A percentile compares a stretch with the other conserved stretches of the same genome.
These are phyloP conservation scores for Coniochaeta hoffmannii DNA, from an alignment of 2,329 filamentous ascomycete species.

Conservation along the genomic window DNA sequence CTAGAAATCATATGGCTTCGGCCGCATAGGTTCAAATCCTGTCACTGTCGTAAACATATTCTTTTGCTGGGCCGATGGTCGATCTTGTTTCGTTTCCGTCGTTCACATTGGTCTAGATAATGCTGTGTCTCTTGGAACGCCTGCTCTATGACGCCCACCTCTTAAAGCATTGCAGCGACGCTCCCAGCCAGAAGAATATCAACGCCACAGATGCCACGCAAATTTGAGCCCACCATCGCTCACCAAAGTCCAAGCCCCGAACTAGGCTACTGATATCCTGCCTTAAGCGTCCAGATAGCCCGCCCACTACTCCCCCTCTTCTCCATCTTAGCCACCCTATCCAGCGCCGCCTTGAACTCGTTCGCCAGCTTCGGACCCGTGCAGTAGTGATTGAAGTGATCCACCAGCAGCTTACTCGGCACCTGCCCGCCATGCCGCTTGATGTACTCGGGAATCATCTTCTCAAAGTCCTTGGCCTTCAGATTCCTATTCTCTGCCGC, in stretches of 20 bases:
- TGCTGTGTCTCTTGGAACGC: background rate
- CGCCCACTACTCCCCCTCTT: conserved; percentile 45
- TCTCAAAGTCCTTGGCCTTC: conserved; percentile 55
- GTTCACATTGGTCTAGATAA: background rate
- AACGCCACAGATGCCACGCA: background rate
- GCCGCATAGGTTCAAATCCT: background rate
- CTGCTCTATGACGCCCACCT: too few relatives aligned
- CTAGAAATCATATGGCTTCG: background rate
- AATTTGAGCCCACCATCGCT: background rate
- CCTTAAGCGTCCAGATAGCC: conserved; percentile 45
- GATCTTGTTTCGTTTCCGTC: background rate
- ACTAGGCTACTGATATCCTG: conserved; percentile 3
- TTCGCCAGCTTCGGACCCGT: conserved; percentile 58
- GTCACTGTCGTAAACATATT: background rate
- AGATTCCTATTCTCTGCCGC: conserved; percentile 27
- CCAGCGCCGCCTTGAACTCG: conserved; percentile 77
- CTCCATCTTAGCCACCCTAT: conserved; percentile 66
- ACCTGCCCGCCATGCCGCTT: conserved; percentile 68
- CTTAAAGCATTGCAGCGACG: background rate
- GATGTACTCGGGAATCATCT: conserved; percentile 73
- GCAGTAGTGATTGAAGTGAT: conserved; percentile 82
- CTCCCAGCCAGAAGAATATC: background rate
- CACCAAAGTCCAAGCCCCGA: background rate
- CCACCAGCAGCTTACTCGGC: conserved; percentile 77
- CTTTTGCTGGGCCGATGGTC: background rate